Evolutionary conservation across 1,139 yeast species (phyloP).

Genomic region (Suhomyces bolitotheri): DNA sequence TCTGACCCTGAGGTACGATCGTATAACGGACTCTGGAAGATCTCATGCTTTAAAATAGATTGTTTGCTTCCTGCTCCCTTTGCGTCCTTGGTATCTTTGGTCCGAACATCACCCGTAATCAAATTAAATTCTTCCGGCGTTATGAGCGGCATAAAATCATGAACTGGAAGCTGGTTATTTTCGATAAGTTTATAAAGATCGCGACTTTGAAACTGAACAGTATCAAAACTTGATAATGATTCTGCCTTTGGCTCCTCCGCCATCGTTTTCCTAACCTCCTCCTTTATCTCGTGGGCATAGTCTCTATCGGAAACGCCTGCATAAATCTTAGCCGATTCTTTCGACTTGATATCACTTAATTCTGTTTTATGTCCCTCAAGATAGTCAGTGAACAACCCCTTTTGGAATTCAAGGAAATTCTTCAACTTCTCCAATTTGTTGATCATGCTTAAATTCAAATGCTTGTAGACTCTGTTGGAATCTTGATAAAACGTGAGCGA

Average conservation of each 20-base stretch:
- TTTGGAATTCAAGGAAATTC: constrained; percentile 44
- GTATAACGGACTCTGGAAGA: constrained; percentile 44
- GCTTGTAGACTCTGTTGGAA: constrained; percentile 38
- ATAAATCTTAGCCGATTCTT: constrained; percentile 39
- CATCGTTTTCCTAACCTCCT: constrained; percentile 19
- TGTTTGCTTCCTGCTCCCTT: constrained; percentile 18
- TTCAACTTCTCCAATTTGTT: constrained; percentile 43
- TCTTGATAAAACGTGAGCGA: constrained; percentile 41
- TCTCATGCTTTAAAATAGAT: constrained; percentile 36
- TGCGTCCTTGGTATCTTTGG: constrained; percentile 24
- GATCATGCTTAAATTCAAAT: constrained; percentile 29
- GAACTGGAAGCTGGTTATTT: constrained; percentile 12
- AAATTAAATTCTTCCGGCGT: constrained; percentile 40
- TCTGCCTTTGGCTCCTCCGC: constrained; percentile 11
- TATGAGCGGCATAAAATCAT: constrained; percentile 47
- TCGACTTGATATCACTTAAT: constrained; percentile 34
- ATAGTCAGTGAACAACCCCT: constrained; percentile 27
- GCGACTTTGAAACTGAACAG: constrained; percentile 1
- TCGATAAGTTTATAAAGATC: constrained; percentile 7
- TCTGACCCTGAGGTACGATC: constrained; percentile 48
- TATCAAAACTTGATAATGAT: constrained; percentile 7
- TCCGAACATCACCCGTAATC: constrained; percentile 39
- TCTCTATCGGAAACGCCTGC: constrained; percentile 34
- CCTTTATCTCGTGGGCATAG: constrained; percentile 32
- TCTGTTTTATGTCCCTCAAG: constrained; percentile 25